Percentiles rank a stretch among this genome's conserved stretches.
Conservation (phyloP, 176 grass and related monocot genomes). For the Poa pratensis region DNA sequence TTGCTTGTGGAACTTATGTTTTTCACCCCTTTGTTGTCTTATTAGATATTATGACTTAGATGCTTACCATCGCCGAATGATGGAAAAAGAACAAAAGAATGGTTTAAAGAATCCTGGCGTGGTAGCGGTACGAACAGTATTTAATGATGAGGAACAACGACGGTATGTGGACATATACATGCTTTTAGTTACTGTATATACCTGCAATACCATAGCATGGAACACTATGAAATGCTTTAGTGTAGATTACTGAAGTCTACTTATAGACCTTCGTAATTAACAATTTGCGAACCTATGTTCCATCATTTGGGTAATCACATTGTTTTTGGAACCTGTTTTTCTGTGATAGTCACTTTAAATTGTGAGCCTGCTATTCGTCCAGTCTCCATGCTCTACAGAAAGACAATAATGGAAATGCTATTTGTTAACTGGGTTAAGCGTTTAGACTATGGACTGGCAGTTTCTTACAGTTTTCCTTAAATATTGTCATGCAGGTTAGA, state of each 20-base stretch:
- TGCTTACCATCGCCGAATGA: conserved; percentile 69
- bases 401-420: background rate
- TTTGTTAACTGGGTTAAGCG: background rate
- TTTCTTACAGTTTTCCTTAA: conserved; percentile 8
- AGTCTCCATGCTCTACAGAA: background rate
- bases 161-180: conserved; percentile 54
- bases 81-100: conserved; percentile 85
- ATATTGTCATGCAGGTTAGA: conserved; percentile 61
- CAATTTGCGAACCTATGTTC: background rate
- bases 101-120: conserved; percentile 58
- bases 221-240: background rate
- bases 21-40: conserved; percentile 1
- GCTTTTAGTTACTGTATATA: background rate
- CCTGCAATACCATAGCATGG: conserved; percentile 5
- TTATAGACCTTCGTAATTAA: background rate
- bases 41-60: conserved; percentile 95
- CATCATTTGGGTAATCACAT: background rate
- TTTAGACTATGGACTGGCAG: background rate
- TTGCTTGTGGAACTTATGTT: conserved; percentile 25
- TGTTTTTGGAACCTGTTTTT: background rate
- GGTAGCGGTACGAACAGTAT: conserved; percentile 69
- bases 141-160: conserved; percentile 95
- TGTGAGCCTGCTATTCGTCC: background rate
- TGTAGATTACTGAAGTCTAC: background rate
- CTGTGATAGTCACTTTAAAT: background rate